These are phyloP conservation scores for Fusarium equiseti DNA, from an alignment of 2,329 filamentous ascomycete genomes.

Conservation along the genomic window DNA sequence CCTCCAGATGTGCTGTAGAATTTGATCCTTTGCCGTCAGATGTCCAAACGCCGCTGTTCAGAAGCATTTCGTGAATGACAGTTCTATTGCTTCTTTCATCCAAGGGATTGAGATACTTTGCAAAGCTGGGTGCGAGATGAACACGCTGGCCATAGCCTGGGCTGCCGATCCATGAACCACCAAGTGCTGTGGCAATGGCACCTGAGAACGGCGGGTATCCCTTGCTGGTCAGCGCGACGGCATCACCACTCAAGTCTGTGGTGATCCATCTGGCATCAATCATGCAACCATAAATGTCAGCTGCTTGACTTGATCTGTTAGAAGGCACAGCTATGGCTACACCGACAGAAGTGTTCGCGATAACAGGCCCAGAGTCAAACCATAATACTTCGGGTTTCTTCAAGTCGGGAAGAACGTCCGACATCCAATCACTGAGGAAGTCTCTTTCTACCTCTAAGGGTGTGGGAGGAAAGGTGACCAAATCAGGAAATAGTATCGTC, in stretches of 20 bases:
- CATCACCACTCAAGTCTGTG: slow-evolving; percentile 29
- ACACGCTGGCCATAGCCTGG: slow-evolving; percentile 31
- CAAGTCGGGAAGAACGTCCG: not conserved
- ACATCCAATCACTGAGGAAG: slow-evolving; percentile 22
- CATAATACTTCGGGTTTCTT: slow-evolving; percentile 28
- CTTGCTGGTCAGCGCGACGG: slow-evolving; percentile 31
- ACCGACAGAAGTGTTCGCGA: slow-evolving; percentile 29
- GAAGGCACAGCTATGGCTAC: slow-evolving; percentile 20
- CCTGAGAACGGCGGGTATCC: slow-evolving; percentile 34
- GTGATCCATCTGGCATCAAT: slow-evolving; percentile 35
- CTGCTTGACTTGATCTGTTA: slow-evolving; percentile 1
- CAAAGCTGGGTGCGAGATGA: slow-evolving; percentile 29
- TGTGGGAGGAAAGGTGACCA: slow-evolving; percentile 25
- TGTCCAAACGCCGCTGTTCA: slow-evolving; percentile 35
- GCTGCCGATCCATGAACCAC: slow-evolving; percentile 34
- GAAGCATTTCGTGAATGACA: slow-evolving; percentile 35
- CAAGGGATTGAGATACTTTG: slow-evolving; percentile 30
- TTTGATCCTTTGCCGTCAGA: slow-evolving; percentile 14
- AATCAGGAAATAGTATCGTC: slow-evolving; percentile 24
- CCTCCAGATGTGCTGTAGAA: slow-evolving; percentile 28
- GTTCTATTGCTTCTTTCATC: slow-evolving; percentile 15
- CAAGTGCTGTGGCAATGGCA: slow-evolving; percentile 21
- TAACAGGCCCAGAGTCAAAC: slow-evolving; percentile 31
- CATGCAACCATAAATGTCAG: slow-evolving; percentile 40
- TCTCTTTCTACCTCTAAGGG: slow-evolving; percentile 17